These are phyloP conservation scores for Aspergillus asperescens DNA, from an alignment of 495 filamentous ascomycete genomes.

Conservation along the genomic window DNA sequence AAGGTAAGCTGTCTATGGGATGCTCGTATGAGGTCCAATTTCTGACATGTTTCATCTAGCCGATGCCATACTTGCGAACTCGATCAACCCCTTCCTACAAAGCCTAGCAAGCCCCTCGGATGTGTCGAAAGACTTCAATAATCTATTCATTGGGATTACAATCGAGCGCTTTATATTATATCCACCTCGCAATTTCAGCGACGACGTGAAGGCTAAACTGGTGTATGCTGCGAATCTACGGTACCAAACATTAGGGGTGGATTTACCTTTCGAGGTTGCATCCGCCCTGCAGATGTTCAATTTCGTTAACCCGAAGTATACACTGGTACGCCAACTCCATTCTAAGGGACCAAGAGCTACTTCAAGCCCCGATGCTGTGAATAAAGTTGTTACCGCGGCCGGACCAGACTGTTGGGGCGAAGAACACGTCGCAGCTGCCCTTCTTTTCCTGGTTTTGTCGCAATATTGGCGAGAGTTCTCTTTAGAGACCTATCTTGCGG, in stretches of 20 bases:
- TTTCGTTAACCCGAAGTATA: slow-evolving; percentile 58
- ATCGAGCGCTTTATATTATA: slow-evolving; percentile 78
- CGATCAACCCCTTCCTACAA: slow-evolving; percentile 67
- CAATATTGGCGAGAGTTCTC: slow-evolving; percentile 63
- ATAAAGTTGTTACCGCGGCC: slow-evolving; percentile 60
- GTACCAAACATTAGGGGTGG: slow-evolving; percentile 55
- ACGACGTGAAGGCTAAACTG: slow-evolving; percentile 64
- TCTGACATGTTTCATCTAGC: slow-evolving; percentile 48
- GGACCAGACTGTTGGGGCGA: slow-evolving; percentile 67
- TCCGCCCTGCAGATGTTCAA: slow-evolving; percentile 70
- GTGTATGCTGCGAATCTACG: slow-evolving; percentile 60
- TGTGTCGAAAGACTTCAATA: slow-evolving; percentile 56
- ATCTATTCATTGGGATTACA: slow-evolving; percentile 64
- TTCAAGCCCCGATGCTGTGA: slow-evolving; percentile 47
- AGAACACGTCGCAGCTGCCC: slow-evolving; percentile 70
- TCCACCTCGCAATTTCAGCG: slow-evolving; percentile 74
- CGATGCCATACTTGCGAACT: slow-evolving; percentile 74
- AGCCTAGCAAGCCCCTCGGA: slow-evolving; percentile 56
- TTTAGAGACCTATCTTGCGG: slow-evolving; percentile 65
- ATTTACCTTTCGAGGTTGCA: slow-evolving; percentile 65
- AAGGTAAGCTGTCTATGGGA: slow-evolving; percentile 56
- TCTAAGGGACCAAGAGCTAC: slow-evolving; percentile 62
- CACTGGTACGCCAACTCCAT: slow-evolving; percentile 72
- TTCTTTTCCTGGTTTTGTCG: slow-evolving; percentile 77
- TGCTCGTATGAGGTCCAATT: slow-evolving; percentile 9